Evolutionary conservation across 768 basidiomycete species (phyloP).

Genomic region (Lactarius hengduanensis): DNA sequence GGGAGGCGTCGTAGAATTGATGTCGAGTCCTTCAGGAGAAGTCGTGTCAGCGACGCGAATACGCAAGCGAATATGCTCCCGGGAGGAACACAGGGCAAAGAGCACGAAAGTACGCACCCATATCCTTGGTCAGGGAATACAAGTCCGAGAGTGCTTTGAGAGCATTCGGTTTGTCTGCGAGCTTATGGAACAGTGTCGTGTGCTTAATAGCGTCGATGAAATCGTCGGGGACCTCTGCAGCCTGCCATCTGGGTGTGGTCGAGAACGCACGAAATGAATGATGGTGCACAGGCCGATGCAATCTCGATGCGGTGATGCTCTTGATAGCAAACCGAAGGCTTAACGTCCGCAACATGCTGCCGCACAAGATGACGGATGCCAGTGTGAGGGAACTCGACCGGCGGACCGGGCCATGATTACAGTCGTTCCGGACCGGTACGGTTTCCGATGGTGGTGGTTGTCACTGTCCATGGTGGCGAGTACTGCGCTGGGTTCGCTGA

Average conservation of each 20-base stretch:
- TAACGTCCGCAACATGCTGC: constrained; percentile 6
- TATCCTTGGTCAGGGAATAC: constrained; percentile 45
- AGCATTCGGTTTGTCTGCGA: constrained; percentile 51
- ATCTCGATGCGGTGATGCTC: constrained; percentile 2
- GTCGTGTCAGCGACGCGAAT: background rate
- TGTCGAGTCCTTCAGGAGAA: constrained; percentile 46
- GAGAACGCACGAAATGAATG: constrained; percentile 31
- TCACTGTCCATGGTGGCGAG: no score
- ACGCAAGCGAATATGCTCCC: background rate
- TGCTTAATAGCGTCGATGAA: constrained; percentile 46
- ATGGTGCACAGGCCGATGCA: background rate
- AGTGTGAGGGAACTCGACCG: background rate
- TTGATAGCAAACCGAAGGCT: constrained; percentile 10
- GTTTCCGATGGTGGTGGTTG: no score
- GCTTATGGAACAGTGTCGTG: constrained; percentile 47
- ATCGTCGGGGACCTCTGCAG: constrained; percentile 36
- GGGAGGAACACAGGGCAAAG: background rate
- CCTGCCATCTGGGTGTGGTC: constrained; percentile 33
- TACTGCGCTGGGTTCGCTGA: no score
- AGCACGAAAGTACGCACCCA: constrained; percentile 38
- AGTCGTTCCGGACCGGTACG: no score
- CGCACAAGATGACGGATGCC: background rate
- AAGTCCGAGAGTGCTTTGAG: constrained; percentile 49
- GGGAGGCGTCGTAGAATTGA: constrained; percentile 43
- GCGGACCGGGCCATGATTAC: background rate